Percentiles rank a stretch among this genome's conserved stretches.
These are phyloP conservation scores for Pezicula radicicola DNA, from an alignment of 2,329 filamentous ascomycete genomes.

Conservation along the genomic window DNA sequence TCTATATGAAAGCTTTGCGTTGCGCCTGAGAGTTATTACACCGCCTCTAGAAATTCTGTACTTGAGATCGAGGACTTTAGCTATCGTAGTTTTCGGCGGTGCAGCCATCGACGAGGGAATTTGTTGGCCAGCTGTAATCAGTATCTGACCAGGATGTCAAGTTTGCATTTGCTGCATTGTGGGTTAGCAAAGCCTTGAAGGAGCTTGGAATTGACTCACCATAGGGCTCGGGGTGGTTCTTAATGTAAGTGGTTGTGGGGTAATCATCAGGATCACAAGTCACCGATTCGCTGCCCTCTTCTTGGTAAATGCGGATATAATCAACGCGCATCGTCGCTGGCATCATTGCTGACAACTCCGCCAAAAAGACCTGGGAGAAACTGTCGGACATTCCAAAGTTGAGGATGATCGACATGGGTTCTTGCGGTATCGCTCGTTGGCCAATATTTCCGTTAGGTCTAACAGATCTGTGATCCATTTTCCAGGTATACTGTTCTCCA, in stretches of 20 bases:
- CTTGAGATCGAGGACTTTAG: conserved; percentile 7
- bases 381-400: conserved; percentile 70
- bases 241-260: conserved; percentile 66
- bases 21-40: conserved; percentile 18
- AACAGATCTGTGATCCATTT: conserved; percentile 54
- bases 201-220: conserved; percentile 35
- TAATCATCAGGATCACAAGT: conserved; percentile 68
- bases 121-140: conserved; percentile 57
- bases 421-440: conserved; percentile 60
- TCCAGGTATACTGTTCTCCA: conserved; percentile 62
- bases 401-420: conserved; percentile 65
- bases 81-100: conserved; percentile 7
- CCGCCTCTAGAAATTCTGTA: conserved; percentile 16
- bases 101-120: conserved; percentile 58
- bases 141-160: conserved; percentile 55
- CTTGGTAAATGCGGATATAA: conserved; percentile 70
- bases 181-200: conserved; percentile 9
- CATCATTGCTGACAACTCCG: conserved; percentile 49
- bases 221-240: conserved; percentile 57
- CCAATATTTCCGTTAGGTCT: conserved; percentile 70
- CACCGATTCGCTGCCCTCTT: conserved; percentile 51
- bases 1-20: conserved; percentile 13
- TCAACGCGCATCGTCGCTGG: conserved; percentile 67
- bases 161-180: conserved; percentile 51
- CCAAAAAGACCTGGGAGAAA: conserved; percentile 60